phyloP scores from a whole-genome alignment of 345 rosid species.

The thale cress (Arabidopsis thaliana) region TAIR10.1 NC_003076.8:2934501-2935000 shows the following conservation, averaged over 20 bases:
- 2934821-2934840: background rate
- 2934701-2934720: constrained; percentile 39
- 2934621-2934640: background rate
- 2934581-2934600: background rate
- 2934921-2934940: background rate
- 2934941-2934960: background rate
- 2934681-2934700: constrained; percentile 8
- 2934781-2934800: background rate
- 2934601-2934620: background rate
- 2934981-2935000: background rate
- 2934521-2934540: background rate
- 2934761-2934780: background rate
- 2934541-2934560: background rate
- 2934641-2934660: constrained; percentile 31
- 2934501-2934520: background rate
- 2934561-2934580: background rate
- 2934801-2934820: background rate
- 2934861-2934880: background rate
- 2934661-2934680: constrained; percentile 41
- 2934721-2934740: constrained; percentile 28
- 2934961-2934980: background rate
- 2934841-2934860: background rate
- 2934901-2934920: background rate
- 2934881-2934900: background rate
- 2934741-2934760: constrained; percentile 21